Conservation (phyloP, 306 rosid species). For the Begonia loranthoides region DNA sequence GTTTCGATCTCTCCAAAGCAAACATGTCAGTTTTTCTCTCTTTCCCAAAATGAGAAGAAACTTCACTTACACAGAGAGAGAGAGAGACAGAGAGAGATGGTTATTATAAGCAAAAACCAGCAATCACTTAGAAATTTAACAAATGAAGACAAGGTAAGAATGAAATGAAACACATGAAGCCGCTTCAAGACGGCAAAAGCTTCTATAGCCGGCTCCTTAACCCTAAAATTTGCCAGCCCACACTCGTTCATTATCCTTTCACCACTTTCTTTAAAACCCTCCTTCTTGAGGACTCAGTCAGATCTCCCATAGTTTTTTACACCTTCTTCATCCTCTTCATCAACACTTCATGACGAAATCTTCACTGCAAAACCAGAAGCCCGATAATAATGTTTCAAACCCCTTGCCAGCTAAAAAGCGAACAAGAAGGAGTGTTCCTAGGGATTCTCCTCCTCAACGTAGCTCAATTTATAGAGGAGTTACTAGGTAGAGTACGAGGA, state of each 20-base stretch:
- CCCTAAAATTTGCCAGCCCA: not conserved
- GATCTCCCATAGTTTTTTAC: not conserved
- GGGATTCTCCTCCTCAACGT: conserved; percentile 66
- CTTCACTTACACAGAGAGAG: too few species aligned
- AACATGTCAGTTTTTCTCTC: too few species aligned
- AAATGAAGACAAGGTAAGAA: not conserved
- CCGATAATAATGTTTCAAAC: conserved; percentile 19
- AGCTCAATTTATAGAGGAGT: conserved; percentile 77
- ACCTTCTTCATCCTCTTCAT: not conserved
- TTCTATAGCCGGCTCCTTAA: conserved; percentile 6
- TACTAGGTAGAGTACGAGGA: conserved; percentile 31
- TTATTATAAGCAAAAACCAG: not conserved
- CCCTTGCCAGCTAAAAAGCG: conserved; percentile 16
- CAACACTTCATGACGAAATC: not conserved
- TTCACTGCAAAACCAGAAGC: conserved; percentile 25
- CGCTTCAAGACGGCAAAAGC: conserved; percentile 11
- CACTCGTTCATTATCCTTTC: not conserved
- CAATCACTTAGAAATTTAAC: not conserved
- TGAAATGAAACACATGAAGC: conserved; percentile 1
- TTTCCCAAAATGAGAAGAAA: too few species aligned
- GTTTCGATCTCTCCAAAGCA: too few species aligned
- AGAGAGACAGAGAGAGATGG: not conserved
- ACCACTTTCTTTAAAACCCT: not conserved
- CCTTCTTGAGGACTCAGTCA: not conserved
- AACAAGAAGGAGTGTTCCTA: conserved; percentile 48